phyloP scores from a whole-genome alignment of 371 early-diverging fungal genomes.

The Saksenaea vasiformis region DNA sequence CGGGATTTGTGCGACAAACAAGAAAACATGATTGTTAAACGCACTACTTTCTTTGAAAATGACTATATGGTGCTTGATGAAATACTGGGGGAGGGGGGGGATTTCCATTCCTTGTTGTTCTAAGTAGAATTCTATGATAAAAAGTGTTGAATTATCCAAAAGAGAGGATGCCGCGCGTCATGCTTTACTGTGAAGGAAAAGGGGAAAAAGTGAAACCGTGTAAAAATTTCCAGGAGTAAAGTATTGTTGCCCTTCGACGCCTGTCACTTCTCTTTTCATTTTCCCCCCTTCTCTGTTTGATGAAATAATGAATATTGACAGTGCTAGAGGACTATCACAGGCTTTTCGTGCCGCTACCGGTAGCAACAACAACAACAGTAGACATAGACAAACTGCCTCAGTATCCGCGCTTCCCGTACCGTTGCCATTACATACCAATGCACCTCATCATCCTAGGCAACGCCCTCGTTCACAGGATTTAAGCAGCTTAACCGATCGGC shows the following conservation, averaged over 20 bases:
- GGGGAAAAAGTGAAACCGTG: too few relatives aligned
- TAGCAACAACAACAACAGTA: background rate
- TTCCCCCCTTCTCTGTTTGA: background rate
- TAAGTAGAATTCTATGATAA: too few relatives aligned
- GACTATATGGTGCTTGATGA: too few relatives aligned
- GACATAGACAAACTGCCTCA: slow-evolving; percentile 10
- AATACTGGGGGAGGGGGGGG: too few relatives aligned
- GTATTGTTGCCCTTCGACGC: background rate
- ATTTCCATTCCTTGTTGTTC: too few relatives aligned
- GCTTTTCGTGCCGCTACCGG: background rate
- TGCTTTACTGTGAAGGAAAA: too few relatives aligned
- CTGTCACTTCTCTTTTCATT: slow-evolving; percentile 5
- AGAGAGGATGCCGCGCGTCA: too few relatives aligned
- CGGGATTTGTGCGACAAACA: too few relatives aligned
- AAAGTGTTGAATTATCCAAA: too few relatives aligned
- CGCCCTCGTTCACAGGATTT: slow-evolving; percentile 1
- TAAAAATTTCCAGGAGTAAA: background rate
- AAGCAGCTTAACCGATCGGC: background rate
- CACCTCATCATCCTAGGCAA: background rate
- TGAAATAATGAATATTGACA: slow-evolving; percentile 6
- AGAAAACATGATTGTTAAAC: too few relatives aligned
- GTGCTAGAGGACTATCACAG: background rate
- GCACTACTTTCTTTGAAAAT: too few relatives aligned
- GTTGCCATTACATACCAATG: background rate
- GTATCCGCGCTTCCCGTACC: slow-evolving; percentile 12